Evolutionary conservation across 768 basidiomycete genomes (phyloP).

Genomic region (Mycena crocata): DNA sequence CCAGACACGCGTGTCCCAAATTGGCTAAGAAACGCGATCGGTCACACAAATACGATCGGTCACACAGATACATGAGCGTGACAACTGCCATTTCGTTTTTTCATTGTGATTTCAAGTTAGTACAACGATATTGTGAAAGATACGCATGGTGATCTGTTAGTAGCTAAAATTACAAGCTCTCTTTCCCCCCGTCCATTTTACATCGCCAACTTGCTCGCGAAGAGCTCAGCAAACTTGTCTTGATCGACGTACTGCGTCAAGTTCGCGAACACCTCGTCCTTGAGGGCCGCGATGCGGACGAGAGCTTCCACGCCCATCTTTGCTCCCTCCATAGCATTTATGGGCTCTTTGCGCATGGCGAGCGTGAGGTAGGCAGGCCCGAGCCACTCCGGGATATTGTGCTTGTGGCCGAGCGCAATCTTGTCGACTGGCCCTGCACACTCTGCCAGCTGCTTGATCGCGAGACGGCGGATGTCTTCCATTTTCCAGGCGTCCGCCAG

Average conservation of each 20-base stretch:
- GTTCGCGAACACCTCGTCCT: conserved; percentile 40
- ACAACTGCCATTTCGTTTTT: not conserved
- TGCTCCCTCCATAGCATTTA: conserved; percentile 42
- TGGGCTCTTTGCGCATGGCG: conserved; percentile 41
- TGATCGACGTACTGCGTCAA: conserved; percentile 24
- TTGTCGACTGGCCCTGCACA: conserved; percentile 45
- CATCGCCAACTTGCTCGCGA: conserved; percentile 24
- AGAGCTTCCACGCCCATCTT: conserved; percentile 47
- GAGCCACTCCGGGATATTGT: conserved; percentile 48
- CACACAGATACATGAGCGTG: not conserved
- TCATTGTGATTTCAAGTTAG: not conserved
- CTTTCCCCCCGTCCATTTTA: not conserved
- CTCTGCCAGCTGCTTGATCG: conserved; percentile 43
- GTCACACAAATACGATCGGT: conserved; percentile 4
- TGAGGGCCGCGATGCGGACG: conserved; percentile 45
- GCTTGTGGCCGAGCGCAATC: conserved; percentile 45
- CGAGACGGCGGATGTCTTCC: conserved; percentile 43
- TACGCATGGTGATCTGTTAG: not conserved
- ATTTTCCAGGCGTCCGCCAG: conserved; percentile 47
- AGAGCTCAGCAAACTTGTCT: conserved; percentile 25
- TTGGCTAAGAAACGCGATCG: no score
- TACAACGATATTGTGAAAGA: not conserved
- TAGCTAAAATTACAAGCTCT: not conserved
- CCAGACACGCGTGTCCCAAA: no score
- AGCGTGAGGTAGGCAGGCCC: conserved; percentile 51